Evolutionary conservation across 2,329 filamentous ascomycete genomes (phyloP).

Genomic region (Aspergillus hiratsukae): DNA sequence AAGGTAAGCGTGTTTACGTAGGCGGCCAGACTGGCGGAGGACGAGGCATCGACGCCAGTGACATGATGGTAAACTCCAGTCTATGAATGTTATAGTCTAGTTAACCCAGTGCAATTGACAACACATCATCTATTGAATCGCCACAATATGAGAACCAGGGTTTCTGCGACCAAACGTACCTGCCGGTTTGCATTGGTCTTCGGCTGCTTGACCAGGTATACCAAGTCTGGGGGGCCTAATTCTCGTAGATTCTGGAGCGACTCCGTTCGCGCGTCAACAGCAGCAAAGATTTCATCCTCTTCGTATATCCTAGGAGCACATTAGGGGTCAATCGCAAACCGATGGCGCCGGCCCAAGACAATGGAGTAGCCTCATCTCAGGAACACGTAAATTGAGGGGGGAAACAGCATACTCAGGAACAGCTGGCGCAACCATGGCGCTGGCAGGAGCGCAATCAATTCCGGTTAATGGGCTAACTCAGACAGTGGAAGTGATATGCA

Average conservation of each 20-base stretch:
- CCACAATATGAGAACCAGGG: not conserved
- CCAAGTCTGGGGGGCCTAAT: constrained; percentile 90
- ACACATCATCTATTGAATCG: not conserved
- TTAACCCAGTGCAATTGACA: constrained; percentile 4
- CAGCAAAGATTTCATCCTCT: constrained; percentile 77
- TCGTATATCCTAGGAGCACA: constrained; percentile 72
- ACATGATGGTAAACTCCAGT: constrained; percentile 96
- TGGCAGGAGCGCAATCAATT: constrained; percentile 17
- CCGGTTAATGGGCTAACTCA: constrained; percentile 1
- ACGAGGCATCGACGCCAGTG: constrained; percentile 93
- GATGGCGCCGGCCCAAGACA: constrained; percentile 10
- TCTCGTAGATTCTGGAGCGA: constrained; percentile 80
- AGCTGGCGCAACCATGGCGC: constrained; percentile 67
- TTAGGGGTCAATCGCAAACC: constrained; percentile 16
- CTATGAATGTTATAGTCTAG: constrained; percentile 43
- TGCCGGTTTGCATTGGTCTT: constrained; percentile 55
- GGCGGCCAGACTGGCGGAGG: constrained; percentile 90
- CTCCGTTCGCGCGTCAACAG: constrained; percentile 89
- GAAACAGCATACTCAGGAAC: constrained; percentile 63
- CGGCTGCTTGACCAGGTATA: constrained; percentile 82
- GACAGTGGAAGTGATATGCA: not conserved
- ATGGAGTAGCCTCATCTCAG: constrained; percentile 15
- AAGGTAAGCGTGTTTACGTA: constrained; percentile 98
- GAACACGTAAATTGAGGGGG: constrained; percentile 25
- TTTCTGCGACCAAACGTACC: constrained; percentile 34